phyloP scores from a whole-genome alignment of 805 yeast species.

The Dipodascopsis uninucleata region DNA sequence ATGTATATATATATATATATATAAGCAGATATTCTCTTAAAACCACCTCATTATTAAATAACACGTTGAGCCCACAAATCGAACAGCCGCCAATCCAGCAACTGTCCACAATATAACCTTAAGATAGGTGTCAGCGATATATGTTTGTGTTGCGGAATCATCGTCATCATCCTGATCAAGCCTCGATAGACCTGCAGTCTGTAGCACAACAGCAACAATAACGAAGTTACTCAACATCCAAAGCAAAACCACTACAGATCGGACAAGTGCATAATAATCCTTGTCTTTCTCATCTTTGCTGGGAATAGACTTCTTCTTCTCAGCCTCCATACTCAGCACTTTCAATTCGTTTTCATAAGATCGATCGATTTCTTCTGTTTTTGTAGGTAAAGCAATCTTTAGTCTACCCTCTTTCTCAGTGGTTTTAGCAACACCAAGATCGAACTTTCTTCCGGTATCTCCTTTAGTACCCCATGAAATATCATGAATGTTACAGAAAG shows the following conservation, averaged over 20 bases:
- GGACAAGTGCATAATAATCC: conserved; percentile 82
- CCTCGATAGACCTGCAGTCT: conserved; percentile 16
- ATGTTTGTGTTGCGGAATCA: conserved; percentile 9
- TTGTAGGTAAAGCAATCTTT: conserved; percentile 63
- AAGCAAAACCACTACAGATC: conserved; percentile 81
- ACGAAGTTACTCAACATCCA: conserved; percentile 89
- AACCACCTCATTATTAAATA: conserved; percentile 47
- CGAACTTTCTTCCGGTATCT: conserved; percentile 58
- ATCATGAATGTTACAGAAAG: conserved; percentile 97
- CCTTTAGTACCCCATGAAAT: conserved; percentile 99
- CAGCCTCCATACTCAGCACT: conserved; percentile 43
- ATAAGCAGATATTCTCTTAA: too few relatives aligned
- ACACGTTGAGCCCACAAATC: conserved; percentile 69
- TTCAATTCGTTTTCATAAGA: conserved; percentile 64
- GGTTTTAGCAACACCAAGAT: conserved; percentile 79
- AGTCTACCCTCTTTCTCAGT: conserved; percentile 56
- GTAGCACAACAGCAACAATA: conserved; percentile 67
- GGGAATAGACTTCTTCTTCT: conserved; percentile 30
- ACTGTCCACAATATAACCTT: conserved; percentile 89
- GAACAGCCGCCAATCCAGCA: conserved; percentile 79
- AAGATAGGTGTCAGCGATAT: conserved; percentile 48
- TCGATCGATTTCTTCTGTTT: conserved; percentile 69
- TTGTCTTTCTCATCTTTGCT: conserved; percentile 54
- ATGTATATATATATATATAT: too few relatives aligned
- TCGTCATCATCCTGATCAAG: conserved; percentile 3